Percentiles rank a stretch among this genome's conserved stretches.
Evolutionary conservation across 139 green algal species (phyloP).

Genomic region (Desmodesmus armatus): DNA sequence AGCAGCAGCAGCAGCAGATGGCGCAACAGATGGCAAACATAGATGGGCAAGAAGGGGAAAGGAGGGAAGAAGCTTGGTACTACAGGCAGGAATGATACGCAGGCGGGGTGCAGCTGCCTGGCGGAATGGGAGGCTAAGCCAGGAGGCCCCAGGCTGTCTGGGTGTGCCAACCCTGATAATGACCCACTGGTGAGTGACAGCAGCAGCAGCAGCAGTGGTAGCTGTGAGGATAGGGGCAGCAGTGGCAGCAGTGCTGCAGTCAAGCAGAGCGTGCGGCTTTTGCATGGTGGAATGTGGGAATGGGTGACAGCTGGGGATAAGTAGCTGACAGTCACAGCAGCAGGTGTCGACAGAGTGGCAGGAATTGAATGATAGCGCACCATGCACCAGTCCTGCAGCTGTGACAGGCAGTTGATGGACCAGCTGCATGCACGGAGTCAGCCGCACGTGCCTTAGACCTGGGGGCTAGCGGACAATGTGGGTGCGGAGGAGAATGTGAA

Average conservation of each 20-base stretch:
- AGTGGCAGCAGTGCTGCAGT: not conserved
- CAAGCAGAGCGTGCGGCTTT: not conserved
- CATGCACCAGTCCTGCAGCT: not conserved
- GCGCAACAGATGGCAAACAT: too few relatives aligned
- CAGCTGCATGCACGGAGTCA: too few relatives aligned
- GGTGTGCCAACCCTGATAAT: slow-evolving; percentile 32
- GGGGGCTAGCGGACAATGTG: too few relatives aligned
- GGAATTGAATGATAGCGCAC: not conserved
- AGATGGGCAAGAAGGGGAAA: not conserved
- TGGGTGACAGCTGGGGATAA: not conserved
- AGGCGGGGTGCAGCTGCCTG: slow-evolving; percentile 22
- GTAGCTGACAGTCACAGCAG: not conserved
- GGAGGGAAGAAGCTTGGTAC: not conserved
- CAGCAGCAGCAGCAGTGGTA: not conserved
- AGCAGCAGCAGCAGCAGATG: too few relatives aligned
- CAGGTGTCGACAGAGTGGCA: not conserved
- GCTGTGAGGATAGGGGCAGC: not conserved
- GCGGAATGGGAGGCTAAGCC: not conserved
- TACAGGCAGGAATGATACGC: not conserved
- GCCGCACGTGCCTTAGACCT: too few relatives aligned
- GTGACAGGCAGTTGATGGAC: too few relatives aligned
- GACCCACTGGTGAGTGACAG: slow-evolving; percentile 17
- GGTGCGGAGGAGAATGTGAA: too few relatives aligned
- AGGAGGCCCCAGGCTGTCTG: not conserved
- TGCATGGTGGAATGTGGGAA: not conserved